Evolutionary conservation across 2,329 filamentous ascomycete species (phyloP).

Genomic region (Xylariaceae sp.): DNA sequence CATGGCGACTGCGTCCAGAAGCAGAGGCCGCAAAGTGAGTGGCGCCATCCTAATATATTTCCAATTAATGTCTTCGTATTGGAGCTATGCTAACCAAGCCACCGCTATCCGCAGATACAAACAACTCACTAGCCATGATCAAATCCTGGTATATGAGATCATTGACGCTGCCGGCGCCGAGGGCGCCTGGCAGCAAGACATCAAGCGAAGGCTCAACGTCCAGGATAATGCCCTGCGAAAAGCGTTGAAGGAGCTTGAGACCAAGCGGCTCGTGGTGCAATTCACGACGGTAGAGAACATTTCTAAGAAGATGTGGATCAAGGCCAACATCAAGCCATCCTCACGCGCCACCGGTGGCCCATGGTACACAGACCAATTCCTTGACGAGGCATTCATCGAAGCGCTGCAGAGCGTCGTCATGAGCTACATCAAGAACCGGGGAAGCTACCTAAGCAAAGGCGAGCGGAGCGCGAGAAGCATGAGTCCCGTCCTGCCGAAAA

Average conservation of each 20-base stretch:
- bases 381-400: constrained; percentile 85
- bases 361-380: constrained; percentile 88
- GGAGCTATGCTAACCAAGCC: constrained; percentile 1
- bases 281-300: constrained; percentile 91
- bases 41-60: not conserved
- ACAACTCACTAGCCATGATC: constrained; percentile 63
- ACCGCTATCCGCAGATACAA: constrained; percentile 46
- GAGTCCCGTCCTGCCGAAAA: constrained; percentile 48
- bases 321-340: constrained; percentile 75
- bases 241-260: constrained; percentile 77
- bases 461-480: constrained; percentile 32
- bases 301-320: constrained; percentile 94
- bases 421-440: constrained; percentile 32
- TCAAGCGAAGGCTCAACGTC: constrained; percentile 75
- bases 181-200: constrained; percentile 86
- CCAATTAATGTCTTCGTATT: not conserved
- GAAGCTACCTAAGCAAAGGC: constrained; percentile 36
- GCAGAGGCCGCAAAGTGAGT: constrained; percentile 60
- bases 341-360: constrained; percentile 90
- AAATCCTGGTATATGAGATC: constrained; percentile 77
- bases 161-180: constrained; percentile 82
- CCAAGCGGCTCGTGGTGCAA: constrained; percentile 75
- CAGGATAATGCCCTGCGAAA: constrained; percentile 79
- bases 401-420: constrained; percentile 54
- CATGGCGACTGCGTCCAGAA: constrained; percentile 56